A percentile compares a stretch with the other conserved stretches of the same genome.
phyloP scores from a whole-genome alignment of 202 grass and related monocot species.

The Panicum virgatum region DNA sequence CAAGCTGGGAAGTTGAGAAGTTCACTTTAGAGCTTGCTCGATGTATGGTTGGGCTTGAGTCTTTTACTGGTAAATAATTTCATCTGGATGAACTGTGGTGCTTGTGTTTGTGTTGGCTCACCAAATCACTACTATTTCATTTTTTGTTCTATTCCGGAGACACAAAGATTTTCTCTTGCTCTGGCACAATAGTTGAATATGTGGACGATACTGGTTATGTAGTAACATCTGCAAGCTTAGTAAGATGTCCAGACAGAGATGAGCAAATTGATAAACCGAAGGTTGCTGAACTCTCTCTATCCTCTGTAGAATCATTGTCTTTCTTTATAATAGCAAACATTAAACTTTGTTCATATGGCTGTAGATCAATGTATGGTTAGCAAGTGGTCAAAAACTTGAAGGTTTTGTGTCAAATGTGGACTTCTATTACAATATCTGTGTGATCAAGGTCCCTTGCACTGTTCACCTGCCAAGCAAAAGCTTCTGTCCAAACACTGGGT shows the following conservation, averaged over 20 bases:
- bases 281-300: not conserved
- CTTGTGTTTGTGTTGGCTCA: not conserved
- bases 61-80: not conserved
- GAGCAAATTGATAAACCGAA: not conserved
- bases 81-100: not conserved
- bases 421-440: slow-evolving; percentile 3
- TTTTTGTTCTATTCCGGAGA: not conserved
- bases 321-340: not conserved
- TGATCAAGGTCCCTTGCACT: not conserved
- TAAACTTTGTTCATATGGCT: not conserved
- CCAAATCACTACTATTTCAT: not conserved
- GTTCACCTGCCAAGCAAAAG: not conserved
- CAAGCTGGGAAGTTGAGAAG: not conserved
- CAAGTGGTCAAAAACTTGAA: not conserved
- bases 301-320: not conserved
- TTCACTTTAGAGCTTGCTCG: slow-evolving; percentile 6
- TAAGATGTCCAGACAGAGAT: slow-evolving; percentile 12
- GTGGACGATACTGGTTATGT: not conserved
- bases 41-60: slow-evolving; percentile 13
- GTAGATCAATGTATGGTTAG: not conserved
- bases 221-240: not conserved
- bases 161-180: not conserved
- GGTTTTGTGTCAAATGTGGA: not conserved
- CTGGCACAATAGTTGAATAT: slow-evolving; percentile 3
- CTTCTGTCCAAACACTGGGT: not conserved